phyloP scores from a whole-genome alignment of 2,329 filamentous ascomycete species.

The Ramularia endophylla region DNA sequence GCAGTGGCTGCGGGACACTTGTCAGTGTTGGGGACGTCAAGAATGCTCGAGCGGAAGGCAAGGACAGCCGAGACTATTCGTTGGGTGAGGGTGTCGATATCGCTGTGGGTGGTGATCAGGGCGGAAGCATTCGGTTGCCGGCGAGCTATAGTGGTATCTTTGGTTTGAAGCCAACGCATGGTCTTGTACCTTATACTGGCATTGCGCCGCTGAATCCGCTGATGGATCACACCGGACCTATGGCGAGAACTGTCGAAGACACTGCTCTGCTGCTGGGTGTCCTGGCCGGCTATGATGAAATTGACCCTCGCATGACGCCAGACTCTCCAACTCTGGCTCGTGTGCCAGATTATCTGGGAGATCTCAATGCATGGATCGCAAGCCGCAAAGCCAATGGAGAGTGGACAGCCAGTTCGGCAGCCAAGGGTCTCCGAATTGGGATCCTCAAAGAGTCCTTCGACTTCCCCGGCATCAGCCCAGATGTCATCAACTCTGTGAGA shows the following conservation, averaged over 20 bases:
- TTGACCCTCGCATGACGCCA: slow-evolving; percentile 40
- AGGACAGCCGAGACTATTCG: slow-evolving; percentile 15
- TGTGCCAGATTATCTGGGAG: slow-evolving; percentile 32
- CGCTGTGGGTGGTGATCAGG: slow-evolving; percentile 60
- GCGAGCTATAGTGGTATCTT: slow-evolving; percentile 71
- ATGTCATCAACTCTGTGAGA: slow-evolving; percentile 35
- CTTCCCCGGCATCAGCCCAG: slow-evolving; percentile 33
- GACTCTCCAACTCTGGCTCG: slow-evolving; percentile 33
- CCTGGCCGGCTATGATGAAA: slow-evolving; percentile 42
- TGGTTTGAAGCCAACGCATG: slow-evolving; percentile 73
- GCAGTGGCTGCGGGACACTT: slow-evolving; percentile 29
- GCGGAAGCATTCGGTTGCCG: slow-evolving; percentile 69
- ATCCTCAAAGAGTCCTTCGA: slow-evolving; percentile 42
- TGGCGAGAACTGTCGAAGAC: slow-evolving; percentile 38
- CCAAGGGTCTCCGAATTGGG: slow-evolving; percentile 40
- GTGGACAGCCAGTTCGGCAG: slow-evolving; percentile 29
- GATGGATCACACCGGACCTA: slow-evolving; percentile 43
- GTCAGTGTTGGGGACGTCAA: slow-evolving; percentile 29
- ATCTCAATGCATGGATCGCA: slow-evolving; percentile 25
- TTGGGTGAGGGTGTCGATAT: slow-evolving; percentile 32
- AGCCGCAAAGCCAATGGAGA: slow-evolving; percentile 23
- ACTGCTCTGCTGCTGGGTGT: slow-evolving; percentile 35
- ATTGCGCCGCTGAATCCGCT: slow-evolving; percentile 36
- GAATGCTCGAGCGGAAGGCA: slow-evolving; percentile 20
- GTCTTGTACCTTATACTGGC: slow-evolving; percentile 46